Evolutionary conservation across 192 early-diverging fungal genomes (phyloP).

Genomic region (Coemansia umbellata): DNA sequence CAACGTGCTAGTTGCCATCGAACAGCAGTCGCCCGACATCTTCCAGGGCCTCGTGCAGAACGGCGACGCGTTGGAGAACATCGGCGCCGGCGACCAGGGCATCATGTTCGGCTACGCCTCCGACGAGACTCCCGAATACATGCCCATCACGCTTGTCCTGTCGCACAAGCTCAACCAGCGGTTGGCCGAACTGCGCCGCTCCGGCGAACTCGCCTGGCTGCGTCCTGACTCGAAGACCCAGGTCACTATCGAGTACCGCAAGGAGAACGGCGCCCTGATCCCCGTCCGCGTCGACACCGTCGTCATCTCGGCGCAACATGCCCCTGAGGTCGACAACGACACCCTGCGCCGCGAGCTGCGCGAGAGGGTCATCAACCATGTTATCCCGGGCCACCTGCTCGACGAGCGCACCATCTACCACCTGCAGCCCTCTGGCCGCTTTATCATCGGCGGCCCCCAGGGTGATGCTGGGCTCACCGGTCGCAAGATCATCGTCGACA

Average conservation of each 20-base stretch:
- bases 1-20: slow-evolving; percentile 99
- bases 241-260: slow-evolving; percentile 98
- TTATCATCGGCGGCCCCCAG: slow-evolving; percentile 99
- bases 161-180: slow-evolving; percentile 98
- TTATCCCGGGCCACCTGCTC: slow-evolving; percentile 89
- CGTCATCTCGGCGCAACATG: slow-evolving; percentile 97
- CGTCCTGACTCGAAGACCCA: slow-evolving; percentile 99
- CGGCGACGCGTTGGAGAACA: slow-evolving; percentile 87
- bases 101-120: slow-evolving; percentile 94
- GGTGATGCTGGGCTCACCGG: slow-evolving; percentile 99
- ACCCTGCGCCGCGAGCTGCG: slow-evolving; percentile 80
- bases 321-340: slow-evolving; percentile 81
- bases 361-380: slow-evolving; percentile 89
- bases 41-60: slow-evolving; percentile 95
- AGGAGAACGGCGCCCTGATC: slow-evolving; percentile 89
- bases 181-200: slow-evolving; percentile 92
- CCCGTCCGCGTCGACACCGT: slow-evolving; percentile 95
- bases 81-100: slow-evolving; percentile 99
- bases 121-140: slow-evolving; percentile 98
- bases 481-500: slow-evolving; percentile 86
- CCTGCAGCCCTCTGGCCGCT: slow-evolving; percentile 97
- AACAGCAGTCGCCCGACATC: slow-evolving; percentile 99
- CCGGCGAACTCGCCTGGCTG: slow-evolving; percentile 86
- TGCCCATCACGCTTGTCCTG: slow-evolving; percentile 93
- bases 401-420: slow-evolving; percentile 90